A percentile compares a stretch with the other conserved stretches of the same genome.
Evolutionary conservation across 1,139 yeast species (phyloP).

Genomic region (Taphrina sp.): DNA sequence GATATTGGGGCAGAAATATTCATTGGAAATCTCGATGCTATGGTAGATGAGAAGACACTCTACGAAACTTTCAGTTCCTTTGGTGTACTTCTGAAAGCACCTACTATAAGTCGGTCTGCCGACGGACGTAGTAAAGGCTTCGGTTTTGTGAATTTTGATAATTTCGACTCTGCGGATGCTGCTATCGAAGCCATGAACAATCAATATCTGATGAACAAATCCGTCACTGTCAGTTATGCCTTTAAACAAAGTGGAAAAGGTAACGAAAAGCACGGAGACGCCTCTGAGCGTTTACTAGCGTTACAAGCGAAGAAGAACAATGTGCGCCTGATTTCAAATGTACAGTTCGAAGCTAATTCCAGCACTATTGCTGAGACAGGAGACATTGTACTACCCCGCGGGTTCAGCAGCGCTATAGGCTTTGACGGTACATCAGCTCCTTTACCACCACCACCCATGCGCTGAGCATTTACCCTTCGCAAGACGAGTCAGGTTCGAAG

Average conservation of each 20-base stretch:
- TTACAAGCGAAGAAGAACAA: conserved; percentile 56
- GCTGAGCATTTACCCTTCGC: no score
- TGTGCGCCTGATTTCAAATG: conserved; percentile 7
- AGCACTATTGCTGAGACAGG: no score
- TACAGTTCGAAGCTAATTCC: conserved; percentile 6
- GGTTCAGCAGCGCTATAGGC: no score
- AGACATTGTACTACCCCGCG: no score
- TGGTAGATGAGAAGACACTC: conserved; percentile 63
- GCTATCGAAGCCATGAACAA: conserved; percentile 73
- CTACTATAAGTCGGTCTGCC: conserved; percentile 56
- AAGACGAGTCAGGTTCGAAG: no score
- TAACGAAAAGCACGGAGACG: conserved; percentile 72
- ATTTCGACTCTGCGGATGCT: conserved; percentile 66
- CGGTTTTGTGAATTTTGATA: conserved; percentile 63
- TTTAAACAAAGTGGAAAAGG: conserved; percentile 54
- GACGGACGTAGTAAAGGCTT: conserved; percentile 59
- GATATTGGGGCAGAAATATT: conserved; percentile 77
- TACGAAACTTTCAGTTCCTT: conserved; percentile 64
- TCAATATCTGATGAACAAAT: conserved; percentile 65
- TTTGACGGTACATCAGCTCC: no score
- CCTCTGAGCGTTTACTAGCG: conserved; percentile 70
- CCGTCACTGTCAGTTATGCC: conserved; percentile 66
- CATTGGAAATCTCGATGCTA: conserved; percentile 66
- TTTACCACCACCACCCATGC: no score
- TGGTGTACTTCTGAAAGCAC: conserved; percentile 59